Evolutionary conservation across 2,329 filamentous ascomycete species (phyloP), one percentile per base, ranked within the genome.

Genomic region (Eutypa lata): DNA sequence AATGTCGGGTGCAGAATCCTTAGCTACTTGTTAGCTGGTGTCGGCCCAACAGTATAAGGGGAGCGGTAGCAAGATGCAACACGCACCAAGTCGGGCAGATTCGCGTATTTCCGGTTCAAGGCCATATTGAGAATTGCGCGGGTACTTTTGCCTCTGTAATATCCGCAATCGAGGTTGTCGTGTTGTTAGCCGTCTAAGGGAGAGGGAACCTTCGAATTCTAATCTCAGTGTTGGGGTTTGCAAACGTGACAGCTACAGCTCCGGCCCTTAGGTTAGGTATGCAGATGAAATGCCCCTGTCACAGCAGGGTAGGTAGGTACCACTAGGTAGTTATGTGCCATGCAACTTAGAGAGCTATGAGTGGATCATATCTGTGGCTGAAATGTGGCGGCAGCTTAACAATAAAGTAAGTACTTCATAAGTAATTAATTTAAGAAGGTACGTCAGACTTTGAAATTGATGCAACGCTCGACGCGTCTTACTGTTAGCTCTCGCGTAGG

Each of bases 1-100:
- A 65, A 96, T 90, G 67, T 97, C 94, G 60, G 92, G 92, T 26
- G 92, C 91, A 51, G 88, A 89, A 73, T 97, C 92, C 89, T 95
- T 40, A 33, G 44, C 50, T 28, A 49, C 40, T 50, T 46, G 47
- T 45, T 26, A 49, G 49, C 16, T 21, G 51, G 43, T 13, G 16
- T 13, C 42, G 24, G n/a, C 18, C 26, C 31, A 7, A 14, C 7
- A 24, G 16, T 5, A n/a, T 13, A 28, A n/a, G 21, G 14, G 19
- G 28, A 8, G 7, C 13, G 35, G 24, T 2, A n/a, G n/a, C n/a
- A 16, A 51, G 26, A 24, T 50, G 50, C 33, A 19, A 26, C 33
- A 57, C 71, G 58, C 75, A 92, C 90, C 70, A 94, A 74, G 69
- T 93, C 90, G 53, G 89, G 90, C 58, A 94, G 75, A 52, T 85